Conservation (phyloP, 2,329 filamentous ascomycete species). For the Alternaria atra region DNA sequence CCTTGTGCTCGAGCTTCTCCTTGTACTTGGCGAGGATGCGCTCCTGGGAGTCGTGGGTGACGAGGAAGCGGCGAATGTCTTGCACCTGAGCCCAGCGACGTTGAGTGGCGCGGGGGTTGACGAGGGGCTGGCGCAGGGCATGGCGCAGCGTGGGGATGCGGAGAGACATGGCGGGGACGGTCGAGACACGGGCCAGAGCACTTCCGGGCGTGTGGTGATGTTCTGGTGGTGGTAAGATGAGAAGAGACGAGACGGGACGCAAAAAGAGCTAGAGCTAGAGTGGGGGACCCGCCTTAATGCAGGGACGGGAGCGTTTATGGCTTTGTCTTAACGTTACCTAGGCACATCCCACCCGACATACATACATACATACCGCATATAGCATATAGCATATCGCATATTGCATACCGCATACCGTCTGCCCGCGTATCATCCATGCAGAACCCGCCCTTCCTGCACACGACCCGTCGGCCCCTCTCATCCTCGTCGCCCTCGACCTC, state of each 20-base stretch:
- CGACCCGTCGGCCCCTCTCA: neutral
- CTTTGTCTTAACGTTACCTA: no score
- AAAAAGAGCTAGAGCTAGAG: no score
- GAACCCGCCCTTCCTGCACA: neutral
- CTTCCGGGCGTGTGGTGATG: no score
- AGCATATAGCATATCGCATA: neutral
- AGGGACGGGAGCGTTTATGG: neutral
- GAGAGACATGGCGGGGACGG: constrained; percentile 23
- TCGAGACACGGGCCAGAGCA: neutral
- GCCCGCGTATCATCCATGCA: neutral
- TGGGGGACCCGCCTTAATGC: neutral
- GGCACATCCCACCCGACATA: neutral
- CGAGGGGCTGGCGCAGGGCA: constrained; percentile 43
- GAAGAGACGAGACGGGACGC: no score
- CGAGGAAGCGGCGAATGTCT: constrained; percentile 88
- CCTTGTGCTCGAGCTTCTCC: constrained; percentile 84
- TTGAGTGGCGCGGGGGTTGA: constrained; percentile 60
- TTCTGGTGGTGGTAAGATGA: no score
- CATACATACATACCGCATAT: neutral
- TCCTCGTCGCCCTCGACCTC: neutral
- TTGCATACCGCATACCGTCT: neutral
- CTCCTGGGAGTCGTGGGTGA: constrained; percentile 74
- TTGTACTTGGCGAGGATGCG: constrained; percentile 84
- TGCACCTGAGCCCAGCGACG: constrained; percentile 91
- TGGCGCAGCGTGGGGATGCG: constrained; percentile 43